phyloP scores from a whole-genome alignment of 139 green algal species.

The Mychonastes homosphaera region DNA sequence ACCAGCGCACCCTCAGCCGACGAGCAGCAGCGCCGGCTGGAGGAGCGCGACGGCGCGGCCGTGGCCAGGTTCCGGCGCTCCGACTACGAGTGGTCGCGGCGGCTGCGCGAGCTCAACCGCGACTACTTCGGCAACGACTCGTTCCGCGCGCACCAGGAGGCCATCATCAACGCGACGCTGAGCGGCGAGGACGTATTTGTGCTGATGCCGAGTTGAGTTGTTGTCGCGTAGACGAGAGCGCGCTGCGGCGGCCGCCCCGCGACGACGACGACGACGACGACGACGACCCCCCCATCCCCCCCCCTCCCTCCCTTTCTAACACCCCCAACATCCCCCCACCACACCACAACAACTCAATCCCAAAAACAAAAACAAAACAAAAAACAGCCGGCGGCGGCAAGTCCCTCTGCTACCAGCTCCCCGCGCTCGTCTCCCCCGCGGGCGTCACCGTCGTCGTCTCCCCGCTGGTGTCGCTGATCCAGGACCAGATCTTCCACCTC shows the following conservation, averaged over 20 bases:
- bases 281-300: too few species aligned
- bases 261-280: neutral
- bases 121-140: constrained; percentile 22
- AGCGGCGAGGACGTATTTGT: constrained; percentile 69
- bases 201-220: constrained; percentile 90
- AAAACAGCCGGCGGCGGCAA: constrained; percentile 64
- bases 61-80: too few species aligned
- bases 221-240: neutral
- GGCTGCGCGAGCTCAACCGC: constrained; percentile 12
- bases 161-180: constrained; percentile 66
- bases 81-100: constrained; percentile 9
- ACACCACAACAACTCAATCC: too few species aligned
- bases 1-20: too few species aligned
- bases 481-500: too few species aligned
- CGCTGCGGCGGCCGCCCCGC: too few species aligned
- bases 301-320: neutral
- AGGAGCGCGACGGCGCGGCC: too few species aligned
- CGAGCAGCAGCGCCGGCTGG: too few species aligned
- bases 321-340: too few species aligned
- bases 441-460: constrained; percentile 86
- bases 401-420: constrained; percentile 82
- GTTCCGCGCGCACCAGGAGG: constrained; percentile 35
- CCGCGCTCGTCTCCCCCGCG: constrained; percentile 46
- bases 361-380: too few species aligned
- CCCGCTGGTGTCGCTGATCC: constrained; percentile 88